Conservation (phyloP, 1,139 yeast genomes). For the Fermentozyma sake region DNA sequence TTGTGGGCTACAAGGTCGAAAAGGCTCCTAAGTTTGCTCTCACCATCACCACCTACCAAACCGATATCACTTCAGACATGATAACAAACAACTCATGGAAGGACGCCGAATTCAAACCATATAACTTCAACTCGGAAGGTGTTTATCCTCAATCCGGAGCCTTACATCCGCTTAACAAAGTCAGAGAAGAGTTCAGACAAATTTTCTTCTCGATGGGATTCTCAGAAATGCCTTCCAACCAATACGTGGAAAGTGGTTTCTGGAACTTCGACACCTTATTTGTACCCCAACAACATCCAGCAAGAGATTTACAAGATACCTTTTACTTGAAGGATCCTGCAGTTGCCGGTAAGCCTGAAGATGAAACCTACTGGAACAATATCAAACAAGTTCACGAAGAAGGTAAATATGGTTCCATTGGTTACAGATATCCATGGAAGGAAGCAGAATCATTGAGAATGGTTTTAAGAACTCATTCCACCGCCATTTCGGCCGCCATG, state of each 20-base stretch:
- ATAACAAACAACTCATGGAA: constrained; percentile 77
- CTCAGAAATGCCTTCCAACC: constrained; percentile 98
- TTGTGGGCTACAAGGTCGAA: constrained; percentile 66
- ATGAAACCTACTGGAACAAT: constrained; percentile 70
- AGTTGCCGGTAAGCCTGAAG: constrained; percentile 75
- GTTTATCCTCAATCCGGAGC: constrained; percentile 85
- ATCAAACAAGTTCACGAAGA: constrained; percentile 80
- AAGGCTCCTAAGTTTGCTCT: constrained; percentile 85
- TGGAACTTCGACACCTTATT: constrained; percentile 97
- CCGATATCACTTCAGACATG: constrained; percentile 95
- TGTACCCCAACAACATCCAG: constrained; percentile 99
- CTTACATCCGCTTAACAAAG: constrained; percentile 92
- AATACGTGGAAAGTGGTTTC: constrained; percentile 95
- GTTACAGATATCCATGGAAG: constrained; percentile 98
- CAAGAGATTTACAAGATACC: constrained; percentile 97
- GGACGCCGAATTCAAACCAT: constrained; percentile 82
- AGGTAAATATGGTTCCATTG: constrained; percentile 92
- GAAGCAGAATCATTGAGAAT: constrained; percentile 83
- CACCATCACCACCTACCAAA: constrained; percentile 76
- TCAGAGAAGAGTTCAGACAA: constrained; percentile 95
- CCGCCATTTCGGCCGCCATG: constrained; percentile 89
- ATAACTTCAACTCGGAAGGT: constrained; percentile 95
- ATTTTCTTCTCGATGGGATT: constrained; percentile 97
- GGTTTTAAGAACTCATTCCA: constrained; percentile 95
- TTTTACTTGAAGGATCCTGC: constrained; percentile 93